Base-by-base conservation (phyloP, 2,329 filamentous ascomycete species). In the Diaporthe vaccinii region DNA sequence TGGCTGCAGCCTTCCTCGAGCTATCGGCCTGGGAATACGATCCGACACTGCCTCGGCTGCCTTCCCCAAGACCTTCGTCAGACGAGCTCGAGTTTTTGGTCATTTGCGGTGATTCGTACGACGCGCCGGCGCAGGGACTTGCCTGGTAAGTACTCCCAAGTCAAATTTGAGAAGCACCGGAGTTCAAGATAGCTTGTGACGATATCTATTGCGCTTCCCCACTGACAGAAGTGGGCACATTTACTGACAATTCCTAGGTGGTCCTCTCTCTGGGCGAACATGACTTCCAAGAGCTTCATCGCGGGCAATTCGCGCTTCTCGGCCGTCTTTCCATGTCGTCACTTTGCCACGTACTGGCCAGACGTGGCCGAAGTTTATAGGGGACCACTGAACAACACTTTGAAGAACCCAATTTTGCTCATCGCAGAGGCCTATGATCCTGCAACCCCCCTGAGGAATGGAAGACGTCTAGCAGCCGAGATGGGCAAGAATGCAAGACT, bases 361-460 rank as follows among this genome's bases (percentile, higher is more conserved):
- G 53, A 83, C 22, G 78, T 85, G 0, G 86, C 85, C 0, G 87
- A 87, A 73, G 86, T 87, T 7, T 89, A 85, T 77, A 84, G 87
- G 4, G 87, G 87, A 17, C 83, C 84, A 62, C 79, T 89, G 39
- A 86, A 87, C 78, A 78, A 83, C 65, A 85, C 84, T 0, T 83
- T 89, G 12, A 83, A 82, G 34, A 77, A 86, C 73, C 86, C 87
- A 0, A 80, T 89, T 3, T 78, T 89, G 53, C 81, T 89, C 53
- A 85, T 89, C 53, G 86, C 87, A 0, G 86, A 87, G 81, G 85
- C 85, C 7, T 86, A 89, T 74, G 87, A 89, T 74, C 87, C 87
- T 0, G 87, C 87, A 2, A 89, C 87, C 9, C 87, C 87, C 6
- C 78, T 89, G 58, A 83, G 86, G 7, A 88, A 89, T 73, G 87